phyloP scores from a whole-genome alignment of 208 protist genomes.

The Trypanosoma mega region DNA sequence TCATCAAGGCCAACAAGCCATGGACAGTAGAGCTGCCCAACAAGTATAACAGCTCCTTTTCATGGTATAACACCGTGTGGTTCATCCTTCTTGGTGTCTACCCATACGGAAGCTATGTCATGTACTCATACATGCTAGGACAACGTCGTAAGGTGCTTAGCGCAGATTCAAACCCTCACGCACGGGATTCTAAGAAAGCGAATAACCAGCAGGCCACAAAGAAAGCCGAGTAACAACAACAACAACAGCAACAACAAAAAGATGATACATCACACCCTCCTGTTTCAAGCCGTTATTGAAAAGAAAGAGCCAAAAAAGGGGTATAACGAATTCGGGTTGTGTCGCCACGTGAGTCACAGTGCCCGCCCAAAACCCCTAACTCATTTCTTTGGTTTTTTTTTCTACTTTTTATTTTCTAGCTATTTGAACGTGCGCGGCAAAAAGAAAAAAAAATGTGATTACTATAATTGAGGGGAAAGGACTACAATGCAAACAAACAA shows the following conservation, averaged over 20 bases:
- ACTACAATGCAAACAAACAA: not conserved
- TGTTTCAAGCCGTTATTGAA: too few relatives aligned
- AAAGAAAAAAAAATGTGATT: not conserved
- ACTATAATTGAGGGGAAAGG: not conserved
- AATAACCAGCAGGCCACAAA: too few relatives aligned
- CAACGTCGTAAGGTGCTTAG: constrained; percentile 77
- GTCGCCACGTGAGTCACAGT: too few relatives aligned
- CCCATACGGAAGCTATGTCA: constrained; percentile 76
- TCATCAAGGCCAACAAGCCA: constrained; percentile 58
- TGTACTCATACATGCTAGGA: constrained; percentile 91
- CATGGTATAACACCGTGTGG: constrained; percentile 70
- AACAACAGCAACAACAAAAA: too few relatives aligned
- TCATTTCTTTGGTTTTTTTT: too few relatives aligned
- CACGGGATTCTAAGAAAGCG: too few relatives aligned
- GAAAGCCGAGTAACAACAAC: too few relatives aligned
- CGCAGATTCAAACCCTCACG: not conserved
- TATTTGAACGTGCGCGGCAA: not conserved
- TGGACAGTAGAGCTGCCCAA: constrained; percentile 78
- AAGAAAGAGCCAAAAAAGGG: too few relatives aligned
- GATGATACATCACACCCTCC: too few relatives aligned
- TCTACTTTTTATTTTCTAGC: not conserved
- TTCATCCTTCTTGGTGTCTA: constrained; percentile 75
- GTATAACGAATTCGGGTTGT: too few relatives aligned
- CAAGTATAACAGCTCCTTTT: constrained; percentile 78
- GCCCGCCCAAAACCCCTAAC: too few relatives aligned